Conservation (phyloP, 78 protist species). For the Dictyostelium firmibasis region DNA sequence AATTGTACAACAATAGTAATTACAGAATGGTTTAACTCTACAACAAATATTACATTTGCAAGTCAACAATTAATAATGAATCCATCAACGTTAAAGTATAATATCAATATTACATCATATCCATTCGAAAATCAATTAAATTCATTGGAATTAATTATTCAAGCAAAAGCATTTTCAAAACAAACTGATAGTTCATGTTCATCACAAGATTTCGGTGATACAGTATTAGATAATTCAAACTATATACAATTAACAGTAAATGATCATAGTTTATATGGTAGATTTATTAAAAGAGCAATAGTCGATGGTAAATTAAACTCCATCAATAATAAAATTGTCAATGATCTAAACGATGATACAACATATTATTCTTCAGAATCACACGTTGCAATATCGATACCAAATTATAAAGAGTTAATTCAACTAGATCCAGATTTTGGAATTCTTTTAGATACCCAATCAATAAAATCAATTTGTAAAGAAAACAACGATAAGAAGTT, state of each 20-base stretch:
- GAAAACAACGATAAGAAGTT: neutral
- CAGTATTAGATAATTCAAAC: neutral
- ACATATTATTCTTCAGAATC: neutral
- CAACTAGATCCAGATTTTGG: neutral
- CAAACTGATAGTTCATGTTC: neutral
- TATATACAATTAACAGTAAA: neutral
- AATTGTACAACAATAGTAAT: neutral
- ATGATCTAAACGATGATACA: neutral
- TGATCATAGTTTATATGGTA: neutral
- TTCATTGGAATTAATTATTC: neutral
- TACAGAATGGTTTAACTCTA: neutral
- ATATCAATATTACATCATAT: neutral
- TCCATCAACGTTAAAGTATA: neutral
- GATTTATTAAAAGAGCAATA: constrained; percentile 1
- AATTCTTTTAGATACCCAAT: neutral
- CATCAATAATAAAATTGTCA: neutral
- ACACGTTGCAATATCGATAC: neutral
- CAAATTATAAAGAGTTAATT: neutral
- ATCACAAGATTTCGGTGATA: neutral
- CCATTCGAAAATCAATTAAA: neutral
- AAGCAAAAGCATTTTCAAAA: neutral
- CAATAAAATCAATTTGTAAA: neutral
- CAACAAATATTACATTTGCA: neutral
- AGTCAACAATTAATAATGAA: neutral
- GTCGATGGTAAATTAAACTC: neutral